Evolutionary conservation across 345 rosid species (phyloP).

Genomic region (Eucalyptus regnans): DNA sequence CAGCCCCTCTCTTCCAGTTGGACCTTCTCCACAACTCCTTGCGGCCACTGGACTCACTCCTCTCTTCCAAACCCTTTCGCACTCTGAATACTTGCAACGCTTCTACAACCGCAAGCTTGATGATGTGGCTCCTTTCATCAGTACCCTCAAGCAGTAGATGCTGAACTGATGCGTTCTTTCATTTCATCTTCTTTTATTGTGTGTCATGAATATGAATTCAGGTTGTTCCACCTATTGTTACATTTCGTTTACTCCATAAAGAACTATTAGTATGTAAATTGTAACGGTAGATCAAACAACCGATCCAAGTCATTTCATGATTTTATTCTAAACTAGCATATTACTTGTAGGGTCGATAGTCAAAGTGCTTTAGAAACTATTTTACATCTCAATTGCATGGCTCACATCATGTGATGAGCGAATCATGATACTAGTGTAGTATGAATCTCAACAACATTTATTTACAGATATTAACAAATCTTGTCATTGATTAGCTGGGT

Average conservation of each 20-base stretch:
- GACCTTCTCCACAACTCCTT: constrained; percentile 16
- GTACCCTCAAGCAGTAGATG: background rate
- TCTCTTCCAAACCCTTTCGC: constrained; percentile 9
- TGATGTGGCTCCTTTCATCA: constrained; percentile 1
- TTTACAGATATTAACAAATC: background rate
- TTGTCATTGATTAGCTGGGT: background rate
- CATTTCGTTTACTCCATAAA: background rate
- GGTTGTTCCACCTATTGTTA: background rate
- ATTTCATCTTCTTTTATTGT: background rate
- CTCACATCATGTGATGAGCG: background rate
- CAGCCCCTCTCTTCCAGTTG: constrained; percentile 1
- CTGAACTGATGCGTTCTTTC: background rate
- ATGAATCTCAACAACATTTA: background rate
- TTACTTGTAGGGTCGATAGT: background rate
- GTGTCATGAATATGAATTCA: background rate
- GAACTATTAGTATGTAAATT: background rate
- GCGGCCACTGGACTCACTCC: background rate
- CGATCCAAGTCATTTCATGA: background rate
- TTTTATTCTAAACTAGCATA: background rate
- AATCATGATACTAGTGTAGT: background rate
- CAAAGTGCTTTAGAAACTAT: background rate
- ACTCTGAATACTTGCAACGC: background rate
- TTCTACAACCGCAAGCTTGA: constrained; percentile 10
- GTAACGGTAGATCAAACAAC: background rate
- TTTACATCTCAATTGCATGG: background rate